Percentiles rank a stretch among this genome's conserved stretches.
phyloP scores from a whole-genome alignment of 169 alveolate species.

The Cryptosporidium sp. region DNA sequence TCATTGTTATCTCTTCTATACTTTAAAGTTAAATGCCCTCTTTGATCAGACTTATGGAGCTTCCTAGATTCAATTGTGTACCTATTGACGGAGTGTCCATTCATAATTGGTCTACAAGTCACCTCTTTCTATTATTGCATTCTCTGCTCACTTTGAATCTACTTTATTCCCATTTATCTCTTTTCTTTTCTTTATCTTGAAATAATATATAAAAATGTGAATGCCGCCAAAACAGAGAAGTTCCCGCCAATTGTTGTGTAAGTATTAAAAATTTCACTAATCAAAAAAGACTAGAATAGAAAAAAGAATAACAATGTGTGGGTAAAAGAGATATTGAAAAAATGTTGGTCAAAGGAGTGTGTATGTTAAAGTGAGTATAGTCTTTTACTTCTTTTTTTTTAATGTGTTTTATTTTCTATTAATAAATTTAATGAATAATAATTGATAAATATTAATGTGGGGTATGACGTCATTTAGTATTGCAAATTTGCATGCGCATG shows the following conservation, averaged over 20 bases:
- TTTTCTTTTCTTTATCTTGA: background rate
- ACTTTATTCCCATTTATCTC: background rate
- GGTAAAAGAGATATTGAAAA: too few relatives aligned
- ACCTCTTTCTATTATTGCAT: background rate
- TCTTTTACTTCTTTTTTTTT: too few relatives aligned
- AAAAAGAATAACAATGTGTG: too few relatives aligned
- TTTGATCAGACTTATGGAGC: slow-evolving; percentile 50
- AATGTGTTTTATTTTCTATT: too few relatives aligned
- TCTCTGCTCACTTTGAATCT: background rate
- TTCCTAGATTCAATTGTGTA: slow-evolving; percentile 30
- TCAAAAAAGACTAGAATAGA: background rate
- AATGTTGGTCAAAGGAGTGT: too few relatives aligned
- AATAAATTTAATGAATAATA: too few relatives aligned
- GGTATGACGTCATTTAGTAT: slow-evolving; percentile 26
- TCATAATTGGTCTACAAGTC: background rate
- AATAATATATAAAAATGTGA: background rate
- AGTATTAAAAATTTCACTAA: too few relatives aligned
- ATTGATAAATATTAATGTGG: background rate
- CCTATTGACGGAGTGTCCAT: slow-evolving; percentile 16
- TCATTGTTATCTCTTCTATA: slow-evolving; percentile 19
- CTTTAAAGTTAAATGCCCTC: slow-evolving; percentile 52
- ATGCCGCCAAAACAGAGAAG: background rate
- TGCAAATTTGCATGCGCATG: slow-evolving; percentile 38
- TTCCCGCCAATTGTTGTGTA: background rate
- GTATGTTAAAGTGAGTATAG: background rate